Evolutionary conservation across 78 protist genomes (phyloP), one percentile per base, ranked within the genome.

Genomic region (Speleostelium caveatum): DNA sequence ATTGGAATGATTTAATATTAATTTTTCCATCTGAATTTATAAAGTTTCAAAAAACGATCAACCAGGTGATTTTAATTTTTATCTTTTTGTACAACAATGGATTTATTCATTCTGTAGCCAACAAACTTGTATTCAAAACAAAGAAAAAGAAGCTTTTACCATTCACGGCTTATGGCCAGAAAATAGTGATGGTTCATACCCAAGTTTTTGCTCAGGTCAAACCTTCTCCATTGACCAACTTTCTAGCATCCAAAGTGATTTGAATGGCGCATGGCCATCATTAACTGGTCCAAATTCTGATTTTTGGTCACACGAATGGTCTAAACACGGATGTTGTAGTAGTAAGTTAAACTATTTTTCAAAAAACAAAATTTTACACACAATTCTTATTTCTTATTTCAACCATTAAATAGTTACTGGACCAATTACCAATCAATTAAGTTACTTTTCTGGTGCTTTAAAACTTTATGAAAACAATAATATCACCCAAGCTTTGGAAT

Each of bases 241-340:
- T 17, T 7, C 10, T 1, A 75, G 65, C 32, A 26, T 78, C 19
- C 24, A 32, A 32, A 68, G 17, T 49, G 38, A 62, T 33, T 28
- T 78, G 35, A 51, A 78, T 60, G 62, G 0, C 12, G 75, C 49
- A 21, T 78, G 87, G 87, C 87, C 87, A 62, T 78, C 87, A 33
- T 58, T 78, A 49, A 78, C 87, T 66, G 87, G 87, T n/a, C 75
- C 87, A 62, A 78, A 78, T 60, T 65, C 75, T 53, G 87, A 78
- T 53, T 78, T 78, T 60, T 78, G 87, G 87, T 65, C 87, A 24
- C 87, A 78, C 75, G 87, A 78, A 66, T 78, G 62, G 66, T 35
- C 58, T 12, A 78, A 78, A 69, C 87, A 78, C 51, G 87, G 87
- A 28, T 65, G 67, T 55, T 78, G 87, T 30, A 30, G 75, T 35